Evolutionary conservation across 257 asterid species (phyloP), one percentile per base, ranked within the genome.

Genomic region (Avicennia marina): DNA sequence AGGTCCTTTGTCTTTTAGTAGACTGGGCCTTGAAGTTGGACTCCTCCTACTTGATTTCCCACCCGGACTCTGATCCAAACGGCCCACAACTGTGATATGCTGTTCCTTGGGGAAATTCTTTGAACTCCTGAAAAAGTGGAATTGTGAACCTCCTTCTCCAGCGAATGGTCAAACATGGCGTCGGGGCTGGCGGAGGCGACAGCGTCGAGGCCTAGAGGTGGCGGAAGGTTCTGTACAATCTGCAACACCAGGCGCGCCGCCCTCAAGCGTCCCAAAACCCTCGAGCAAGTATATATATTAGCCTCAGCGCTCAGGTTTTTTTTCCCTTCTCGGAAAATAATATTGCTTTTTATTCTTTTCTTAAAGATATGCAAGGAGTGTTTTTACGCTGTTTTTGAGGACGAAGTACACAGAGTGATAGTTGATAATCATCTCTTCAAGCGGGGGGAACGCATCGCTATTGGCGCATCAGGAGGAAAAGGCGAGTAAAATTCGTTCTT

Each of bases 381-480:
- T 39, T 93, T 93, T 61, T 93, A 80, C 41, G 73, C 53, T 7
- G 94, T 80, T 20, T 89, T 93, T 58, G 98, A 93, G 65, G 94
- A 84, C 26, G 98, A 93, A 71, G 86, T 93, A 45, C 97, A 93
- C 65, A 76, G 71, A 60, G 91, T 79, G 1, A 93, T 93, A 16
- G 76, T 89, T 2, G 94, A 84, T 57, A 89, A 89, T 61, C 77
- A 79, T 55, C 94, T 93, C 19, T 93, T 93, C 65, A 93, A 75
- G 70, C 82, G 78, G 3, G 95, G 96, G 25, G 96, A 93, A 60
- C 95, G 97, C 59, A 59, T 93, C 36, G 98, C 94, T 24, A 84
- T 93, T 69, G 98, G 98, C 57, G 98, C 98, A 77, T 93, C 98
- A 40, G 98, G 98, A 54, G 98, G 98, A 67, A 93, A 93, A 93